Evolutionary conservation across 2,329 filamentous ascomycete species (phyloP).

Genomic region (Fragosphaeria purpurea): DNA sequence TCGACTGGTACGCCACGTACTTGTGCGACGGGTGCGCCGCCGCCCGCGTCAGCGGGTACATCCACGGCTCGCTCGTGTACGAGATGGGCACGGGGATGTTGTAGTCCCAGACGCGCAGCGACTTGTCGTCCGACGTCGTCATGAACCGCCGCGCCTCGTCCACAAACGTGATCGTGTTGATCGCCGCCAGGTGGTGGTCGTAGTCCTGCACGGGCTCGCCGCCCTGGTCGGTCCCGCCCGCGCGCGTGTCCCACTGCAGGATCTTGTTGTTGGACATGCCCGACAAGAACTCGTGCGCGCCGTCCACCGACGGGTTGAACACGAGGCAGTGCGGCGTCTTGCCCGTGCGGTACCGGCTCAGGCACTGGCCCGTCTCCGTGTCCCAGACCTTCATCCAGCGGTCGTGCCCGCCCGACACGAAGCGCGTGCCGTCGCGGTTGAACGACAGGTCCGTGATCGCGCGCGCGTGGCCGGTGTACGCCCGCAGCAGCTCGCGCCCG

Average conservation of each 20-base stretch:
- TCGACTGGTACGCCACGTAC: slow-evolving; percentile 86
- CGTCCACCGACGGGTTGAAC: slow-evolving; percentile 74
- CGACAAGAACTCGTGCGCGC: slow-evolving; percentile 81
- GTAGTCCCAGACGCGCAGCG: slow-evolving; percentile 93
- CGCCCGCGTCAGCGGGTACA: slow-evolving; percentile 90
- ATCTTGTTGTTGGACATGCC: slow-evolving; percentile 99
- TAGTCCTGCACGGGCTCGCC: slow-evolving; percentile 89
- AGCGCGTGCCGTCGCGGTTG: slow-evolving; percentile 70
- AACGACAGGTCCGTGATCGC: slow-evolving; percentile 85
- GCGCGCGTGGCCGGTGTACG: slow-evolving; percentile 86
- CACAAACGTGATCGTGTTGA: slow-evolving; percentile 96
- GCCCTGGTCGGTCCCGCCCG: slow-evolving; percentile 24
- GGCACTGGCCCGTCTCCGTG: slow-evolving; percentile 83
- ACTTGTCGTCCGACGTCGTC: slow-evolving; percentile 96
- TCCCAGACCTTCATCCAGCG: slow-evolving; percentile 98
- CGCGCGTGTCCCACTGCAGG: slow-evolving; percentile 85
- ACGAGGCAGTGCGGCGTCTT: slow-evolving; percentile 92
- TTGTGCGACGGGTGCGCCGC: slow-evolving; percentile 81
- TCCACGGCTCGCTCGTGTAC: slow-evolving; percentile 93
- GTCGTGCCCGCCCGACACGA: slow-evolving; percentile 87
- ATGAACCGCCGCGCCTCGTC: slow-evolving; percentile 94
- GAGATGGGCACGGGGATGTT: slow-evolving; percentile 98
- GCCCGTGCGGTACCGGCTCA: slow-evolving; percentile 82
- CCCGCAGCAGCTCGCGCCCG: slow-evolving; percentile 74
- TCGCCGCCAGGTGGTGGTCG: slow-evolving; percentile 92